A percentile compares a stretch with the other conserved stretches of the same genome.
These are phyloP conservation scores for Neostapfia colusana DNA, from an alignment of 176 grass and related monocot genomes.

Conservation along the genomic window DNA sequence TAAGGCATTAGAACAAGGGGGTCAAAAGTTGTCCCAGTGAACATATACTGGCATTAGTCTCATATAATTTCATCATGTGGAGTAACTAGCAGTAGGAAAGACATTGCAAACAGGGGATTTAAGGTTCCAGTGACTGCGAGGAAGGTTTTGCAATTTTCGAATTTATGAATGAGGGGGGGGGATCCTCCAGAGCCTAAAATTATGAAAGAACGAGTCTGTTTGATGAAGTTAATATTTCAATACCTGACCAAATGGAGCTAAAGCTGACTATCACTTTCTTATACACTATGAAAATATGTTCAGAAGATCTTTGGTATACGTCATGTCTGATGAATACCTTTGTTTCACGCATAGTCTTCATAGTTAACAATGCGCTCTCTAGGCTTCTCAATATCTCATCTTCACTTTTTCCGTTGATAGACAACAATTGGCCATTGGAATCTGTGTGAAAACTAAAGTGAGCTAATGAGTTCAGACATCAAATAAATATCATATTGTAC, in stretches of 20 bases:
- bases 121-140: too few species aligned
- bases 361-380: slow-evolving; percentile 56
- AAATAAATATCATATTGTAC: slow-evolving; percentile 11
- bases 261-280: slow-evolving; percentile 6
- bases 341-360: slow-evolving; percentile 55
- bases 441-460: slow-evolving; percentile 47
- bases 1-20: background rate
- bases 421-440: slow-evolving; percentile 68
- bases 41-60: background rate
- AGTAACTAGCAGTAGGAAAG: background rate
- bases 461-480: background rate
- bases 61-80: background rate
- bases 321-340: slow-evolving; percentile 50
- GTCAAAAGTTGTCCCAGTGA: background rate
- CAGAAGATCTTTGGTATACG: background rate
- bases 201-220: background rate
- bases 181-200: too few species aligned
- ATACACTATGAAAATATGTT: background rate
- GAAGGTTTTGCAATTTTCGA: too few species aligned
- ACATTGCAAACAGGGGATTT: too few species aligned
- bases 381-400: slow-evolving; percentile 69
- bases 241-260: background rate
- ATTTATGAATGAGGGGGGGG: too few species aligned
- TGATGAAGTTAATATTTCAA: slow-evolving; percentile 14
- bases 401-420: slow-evolving; percentile 79